Evolutionary conservation across 2,329 filamentous ascomycete genomes (phyloP), one percentile per base, ranked within the genome.

Genomic region (Scytalidium sp.): DNA sequence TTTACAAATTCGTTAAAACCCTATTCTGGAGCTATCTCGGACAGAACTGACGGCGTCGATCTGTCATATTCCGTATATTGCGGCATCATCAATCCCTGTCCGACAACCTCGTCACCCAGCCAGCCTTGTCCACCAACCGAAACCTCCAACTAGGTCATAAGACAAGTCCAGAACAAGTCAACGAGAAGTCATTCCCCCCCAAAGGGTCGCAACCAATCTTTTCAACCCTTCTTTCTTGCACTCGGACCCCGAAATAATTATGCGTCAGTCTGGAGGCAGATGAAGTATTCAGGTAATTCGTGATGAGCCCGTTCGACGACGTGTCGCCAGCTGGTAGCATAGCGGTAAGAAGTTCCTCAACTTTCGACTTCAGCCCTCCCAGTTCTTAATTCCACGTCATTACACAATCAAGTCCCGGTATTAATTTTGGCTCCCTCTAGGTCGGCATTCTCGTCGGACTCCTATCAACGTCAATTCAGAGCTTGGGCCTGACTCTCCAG

Each of bases 361-460:
- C 25, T 7, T 7, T n/a, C 32, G 11, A 36, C 8, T n/a, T n/a
- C 47, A 47, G 45, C 29, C n/a, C 50, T 15, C 8, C 27, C 22
- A 29, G 40, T 19, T 41, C 25, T 27, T 41, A 45, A 11, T 25
- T 22, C 42, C 6, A 44, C 46, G 13, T 4, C 32, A 36, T 17
- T n/a, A n/a, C 25, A 13, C 7, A 29, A 13, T 8, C 15, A 36
- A 36, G 15, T 36, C 11, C 32, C 17, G 15, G 17, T 15, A 10
- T 36, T 13, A 36, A n/a, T 15, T 15, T 15, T 9, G 17, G 5
- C 45, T 21, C 52, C 45, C 11, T 52, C 47, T 65, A 95, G 90
- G 80, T 97, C 65, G 94, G 94, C 64, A 91, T 99, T 66, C 72
- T 97, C 56, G 93, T 97, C 66, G 94, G 94, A 61, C 80, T 99